Conservation (phyloP, 345 rosid genomes). For the thale cress (Arabidopsis thaliana) region TAIR10.1 NC_003075.7:16915001-16915500, state of each 20-base stretch:
- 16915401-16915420: conserved; percentile 38
- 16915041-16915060: conserved; percentile 16
- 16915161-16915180: conserved; percentile 31
- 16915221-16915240: neutral
- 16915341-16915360: conserved; percentile 32
- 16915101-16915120: neutral
- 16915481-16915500: too few species aligned
- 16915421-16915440: conserved; percentile 31
- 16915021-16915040: neutral
- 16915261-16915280: neutral
- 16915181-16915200: conserved; percentile 41
- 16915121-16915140: conserved; percentile 25
- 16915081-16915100: conserved; percentile 22
- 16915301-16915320: neutral
- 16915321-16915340: conserved; percentile 26
- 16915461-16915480: conserved; percentile 25
- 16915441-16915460: conserved; percentile 26
- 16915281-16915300: neutral
- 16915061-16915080: neutral
- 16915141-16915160: conserved; percentile 37
- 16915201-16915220: conserved; percentile 1
- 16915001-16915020: neutral
- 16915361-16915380: conserved; percentile 14
- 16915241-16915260: neutral
- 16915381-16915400: conserved; percentile 28